A percentile compares a stretch with the other conserved stretches of the same genome.
These are phyloP conservation scores for Camellia oleifera DNA, from an alignment of 179 eudicot genomes.

Conservation along the genomic window DNA sequence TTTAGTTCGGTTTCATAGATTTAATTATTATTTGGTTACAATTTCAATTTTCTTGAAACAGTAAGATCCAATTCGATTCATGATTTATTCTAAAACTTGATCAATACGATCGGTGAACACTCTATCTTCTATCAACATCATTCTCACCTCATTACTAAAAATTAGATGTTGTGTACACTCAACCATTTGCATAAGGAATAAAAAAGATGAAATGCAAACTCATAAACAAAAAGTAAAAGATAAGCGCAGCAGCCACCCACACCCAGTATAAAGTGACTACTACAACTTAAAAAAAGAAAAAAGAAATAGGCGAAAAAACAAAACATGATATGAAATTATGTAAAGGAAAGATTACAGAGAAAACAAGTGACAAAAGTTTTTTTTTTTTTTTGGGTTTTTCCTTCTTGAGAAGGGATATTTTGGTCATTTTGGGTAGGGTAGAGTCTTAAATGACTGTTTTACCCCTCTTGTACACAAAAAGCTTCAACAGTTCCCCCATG, in stretches of 20 bases:
- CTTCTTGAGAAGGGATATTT: not conserved
- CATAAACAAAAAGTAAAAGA: not conserved
- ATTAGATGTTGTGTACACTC: no score
- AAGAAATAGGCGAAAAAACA: not conserved
- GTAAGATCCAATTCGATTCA: no score
- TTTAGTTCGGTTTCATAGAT: no score
- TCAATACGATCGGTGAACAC: no score
- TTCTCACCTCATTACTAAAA: no score
- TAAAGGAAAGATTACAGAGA: not conserved
- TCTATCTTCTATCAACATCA: no score
- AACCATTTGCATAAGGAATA: not conserved
- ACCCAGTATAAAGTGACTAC: not conserved
- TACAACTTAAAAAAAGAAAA: not conserved
- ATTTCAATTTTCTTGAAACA: no score
- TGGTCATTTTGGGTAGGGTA: not conserved
- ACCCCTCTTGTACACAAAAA: not conserved
- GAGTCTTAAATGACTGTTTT: constrained; percentile 3
- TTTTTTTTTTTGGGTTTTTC: not conserved
- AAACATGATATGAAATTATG: not conserved
- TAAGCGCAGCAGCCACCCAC: not conserved
- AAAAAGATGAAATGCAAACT: not conserved
- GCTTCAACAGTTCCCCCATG: constrained; percentile 37
- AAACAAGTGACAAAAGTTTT: not conserved
- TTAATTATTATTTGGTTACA: no score
- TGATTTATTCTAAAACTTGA: no score